Percentiles rank a stretch among this genome's conserved stretches.
These are phyloP conservation scores for Arachnomyces sp. DNA, from an alignment of 2,329 filamentous ascomycete genomes.

Conservation along the genomic window DNA sequence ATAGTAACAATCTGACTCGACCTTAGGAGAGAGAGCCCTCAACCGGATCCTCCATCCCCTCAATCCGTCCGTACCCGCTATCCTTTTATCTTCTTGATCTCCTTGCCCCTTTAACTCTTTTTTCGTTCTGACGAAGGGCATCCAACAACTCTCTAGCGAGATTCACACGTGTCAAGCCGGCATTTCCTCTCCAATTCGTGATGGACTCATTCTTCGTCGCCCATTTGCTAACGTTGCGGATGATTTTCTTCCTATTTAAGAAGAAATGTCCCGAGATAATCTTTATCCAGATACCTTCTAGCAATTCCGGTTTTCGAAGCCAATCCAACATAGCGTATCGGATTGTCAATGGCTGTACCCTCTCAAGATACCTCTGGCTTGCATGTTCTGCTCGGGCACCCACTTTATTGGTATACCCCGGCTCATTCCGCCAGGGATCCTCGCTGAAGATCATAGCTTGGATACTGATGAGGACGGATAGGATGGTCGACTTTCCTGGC, in stretches of 20 bases:
- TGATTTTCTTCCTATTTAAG: conserved; percentile 9
- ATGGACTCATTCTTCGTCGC: conserved; percentile 29
- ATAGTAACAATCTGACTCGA: too few relatives aligned
- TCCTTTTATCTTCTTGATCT: too few relatives aligned
- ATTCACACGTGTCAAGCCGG: too few relatives aligned
- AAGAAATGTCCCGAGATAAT: conserved; percentile 13
- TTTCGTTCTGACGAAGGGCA: too few relatives aligned
- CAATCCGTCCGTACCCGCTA: too few relatives aligned
- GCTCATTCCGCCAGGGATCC: conserved; percentile 50
- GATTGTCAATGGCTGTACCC: conserved; percentile 9
- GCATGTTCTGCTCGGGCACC: conserved; percentile 7
- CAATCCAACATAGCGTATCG: conserved; percentile 13
- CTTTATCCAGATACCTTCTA: conserved; percentile 14
- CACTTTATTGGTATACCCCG: conserved; percentile 27
- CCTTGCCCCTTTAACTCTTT: too few relatives aligned
- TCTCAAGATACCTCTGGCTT: conserved; percentile 25
- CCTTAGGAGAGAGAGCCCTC: too few relatives aligned
- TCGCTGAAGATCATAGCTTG: conserved; percentile 52
- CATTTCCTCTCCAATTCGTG: too few relatives aligned
- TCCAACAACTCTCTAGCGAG: too few relatives aligned
- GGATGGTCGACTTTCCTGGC: conserved; percentile 40
- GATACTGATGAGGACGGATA: conserved; percentile 49
- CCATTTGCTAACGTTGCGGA: conserved; percentile 39
- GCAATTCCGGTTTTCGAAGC: conserved; percentile 7
- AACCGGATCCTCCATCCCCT: too few relatives aligned